A percentile compares a stretch with the other conserved stretches of the same genome.
Evolutionary conservation across 208 protist genomes (phyloP).

Genomic region (Acanthamoeba polyphaga): DNA sequence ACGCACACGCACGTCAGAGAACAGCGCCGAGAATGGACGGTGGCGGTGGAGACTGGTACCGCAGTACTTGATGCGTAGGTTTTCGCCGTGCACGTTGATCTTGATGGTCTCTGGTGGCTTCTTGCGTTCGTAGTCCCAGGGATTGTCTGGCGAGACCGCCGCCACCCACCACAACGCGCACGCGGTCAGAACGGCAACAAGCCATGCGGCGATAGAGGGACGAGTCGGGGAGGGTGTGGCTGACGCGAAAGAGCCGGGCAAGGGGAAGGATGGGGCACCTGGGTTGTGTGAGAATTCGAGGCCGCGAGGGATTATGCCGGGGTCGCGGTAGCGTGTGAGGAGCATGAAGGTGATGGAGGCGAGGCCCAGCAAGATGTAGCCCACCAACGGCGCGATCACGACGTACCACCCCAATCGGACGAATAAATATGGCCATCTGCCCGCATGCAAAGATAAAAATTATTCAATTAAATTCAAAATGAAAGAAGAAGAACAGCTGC

Average conservation of each 20-base stretch:
- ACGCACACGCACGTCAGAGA: not conserved
- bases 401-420: constrained; percentile 29
- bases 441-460: not conserved
- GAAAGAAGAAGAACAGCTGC: not conserved
- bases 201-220: not conserved
- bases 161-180: not conserved
- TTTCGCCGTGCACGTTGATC: constrained; percentile 36
- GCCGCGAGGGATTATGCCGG: constrained; percentile 68
- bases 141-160: constrained; percentile 6
- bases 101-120: constrained; percentile 61
- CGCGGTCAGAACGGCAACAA: not conserved
- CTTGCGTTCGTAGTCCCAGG: constrained; percentile 64
- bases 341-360: constrained; percentile 30
- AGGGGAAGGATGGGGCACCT: not conserved
- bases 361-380: not conserved
- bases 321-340: constrained; percentile 39
- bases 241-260: not conserved
- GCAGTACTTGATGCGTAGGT: constrained; percentile 66
- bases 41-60: not conserved
- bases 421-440: constrained; percentile 61
- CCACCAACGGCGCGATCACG: not conserved
- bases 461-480: not conserved
- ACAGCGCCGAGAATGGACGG: not conserved
- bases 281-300: constrained; percentile 51
- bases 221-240: not conserved